A percentile compares a stretch with the other conserved stretches of the same genome.
phyloP scores from a whole-genome alignment of 257 asterid genomes.

The Jasminum sambac region DNA sequence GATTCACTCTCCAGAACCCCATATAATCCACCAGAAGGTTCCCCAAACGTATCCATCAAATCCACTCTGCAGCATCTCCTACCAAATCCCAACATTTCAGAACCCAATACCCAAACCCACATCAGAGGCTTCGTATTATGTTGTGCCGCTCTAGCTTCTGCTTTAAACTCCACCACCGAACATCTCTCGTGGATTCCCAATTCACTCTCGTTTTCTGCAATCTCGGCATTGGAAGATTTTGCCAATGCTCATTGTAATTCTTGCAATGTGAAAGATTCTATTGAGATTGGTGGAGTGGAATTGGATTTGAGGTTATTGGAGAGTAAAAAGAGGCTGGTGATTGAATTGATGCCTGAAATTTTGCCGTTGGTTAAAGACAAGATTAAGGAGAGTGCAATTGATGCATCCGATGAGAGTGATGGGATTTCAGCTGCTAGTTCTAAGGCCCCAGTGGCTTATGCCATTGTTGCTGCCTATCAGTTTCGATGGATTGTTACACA shows the following conservation, averaged over 20 bases:
- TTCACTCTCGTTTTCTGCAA: constrained; percentile 47
- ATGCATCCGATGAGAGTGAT: constrained; percentile 55
- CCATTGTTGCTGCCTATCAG: constrained; percentile 81
- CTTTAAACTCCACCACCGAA: constrained; percentile 46
- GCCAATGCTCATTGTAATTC: constrained; percentile 39
- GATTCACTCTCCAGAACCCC: constrained; percentile 42
- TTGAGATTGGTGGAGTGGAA: constrained; percentile 54
- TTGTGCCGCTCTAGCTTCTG: constrained; percentile 76
- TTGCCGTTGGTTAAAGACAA: constrained; percentile 58
- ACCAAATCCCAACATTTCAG: constrained; percentile 34
- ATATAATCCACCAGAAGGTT: constrained; percentile 61
- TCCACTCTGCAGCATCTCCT: constrained; percentile 59
- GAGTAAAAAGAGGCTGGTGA: constrained; percentile 56
- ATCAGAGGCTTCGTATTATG: constrained; percentile 58
- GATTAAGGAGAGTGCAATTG: constrained; percentile 77
- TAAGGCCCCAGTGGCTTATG: constrained; percentile 74
- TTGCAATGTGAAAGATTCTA: constrained; percentile 36
- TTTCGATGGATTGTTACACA: constrained; percentile 75
- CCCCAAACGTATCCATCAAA: constrained; percentile 59
- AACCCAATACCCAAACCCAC: constrained; percentile 23
- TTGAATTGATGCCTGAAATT: constrained; percentile 60
- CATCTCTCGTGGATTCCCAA: constrained; percentile 74
- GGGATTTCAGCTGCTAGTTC: constrained; percentile 75
- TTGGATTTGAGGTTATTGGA: constrained; percentile 46
- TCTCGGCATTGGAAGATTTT: constrained; percentile 49